A percentile compares a stretch with the other conserved stretches of the same genome.
These are phyloP conservation scores for Balakata baccata DNA, from an alignment of 345 rosid species.

Conservation along the genomic window DNA sequence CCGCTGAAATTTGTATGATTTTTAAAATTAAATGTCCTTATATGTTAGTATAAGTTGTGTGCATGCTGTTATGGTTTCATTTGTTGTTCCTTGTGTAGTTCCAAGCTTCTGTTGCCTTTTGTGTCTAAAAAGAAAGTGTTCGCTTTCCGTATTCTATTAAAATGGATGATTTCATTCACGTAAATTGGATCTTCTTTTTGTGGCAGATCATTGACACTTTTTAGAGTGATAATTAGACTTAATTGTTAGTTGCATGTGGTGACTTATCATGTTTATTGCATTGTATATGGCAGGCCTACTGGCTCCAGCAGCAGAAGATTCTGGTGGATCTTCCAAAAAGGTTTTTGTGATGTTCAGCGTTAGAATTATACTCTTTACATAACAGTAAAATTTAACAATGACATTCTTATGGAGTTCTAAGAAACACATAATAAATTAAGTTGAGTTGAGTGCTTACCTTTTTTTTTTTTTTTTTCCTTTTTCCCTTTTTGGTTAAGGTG, in stretches of 20 bases:
- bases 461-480: background rate
- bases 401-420: background rate
- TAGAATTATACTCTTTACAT: background rate
- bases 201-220: background rate
- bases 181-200: background rate
- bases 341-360: conserved; percentile 20
- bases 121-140: background rate
- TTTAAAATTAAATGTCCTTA: too few relatives aligned
- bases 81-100: background rate
- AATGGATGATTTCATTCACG: background rate
- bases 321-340: conserved; percentile 57
- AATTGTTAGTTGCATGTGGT: background rate
- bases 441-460: background rate
- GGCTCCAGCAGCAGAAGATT: conserved; percentile 46
- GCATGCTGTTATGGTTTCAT: background rate
- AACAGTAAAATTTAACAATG: background rate
- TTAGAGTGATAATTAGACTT: conserved; percentile 3
- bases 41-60: background rate
- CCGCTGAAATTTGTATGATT: background rate
- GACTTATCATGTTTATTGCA: background rate
- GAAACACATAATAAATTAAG: background rate
- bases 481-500: conserved; percentile 43
- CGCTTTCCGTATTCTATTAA: background rate
- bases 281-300: conserved; percentile 32
- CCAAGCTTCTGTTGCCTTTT: background rate